These are phyloP conservation scores for Lipomyces kockii DNA, from an alignment of 805 yeast genomes.

Conservation along the genomic window DNA sequence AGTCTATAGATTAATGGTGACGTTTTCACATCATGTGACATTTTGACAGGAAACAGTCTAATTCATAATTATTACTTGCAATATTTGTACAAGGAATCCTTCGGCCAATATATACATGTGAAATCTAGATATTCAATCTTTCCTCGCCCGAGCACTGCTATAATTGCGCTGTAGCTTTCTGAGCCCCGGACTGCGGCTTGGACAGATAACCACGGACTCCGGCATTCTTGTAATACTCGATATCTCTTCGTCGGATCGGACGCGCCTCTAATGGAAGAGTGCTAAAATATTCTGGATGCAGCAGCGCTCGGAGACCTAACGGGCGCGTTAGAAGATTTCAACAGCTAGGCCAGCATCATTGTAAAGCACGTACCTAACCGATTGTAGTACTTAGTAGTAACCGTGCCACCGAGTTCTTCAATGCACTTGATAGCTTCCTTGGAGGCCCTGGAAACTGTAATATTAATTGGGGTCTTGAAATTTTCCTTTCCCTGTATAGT, in stretches of 20 bases:
- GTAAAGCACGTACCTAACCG: slow-evolving; percentile 50
- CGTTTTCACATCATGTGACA: too few relatives aligned
- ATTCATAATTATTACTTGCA: neutral
- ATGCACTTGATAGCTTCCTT: slow-evolving; percentile 71
- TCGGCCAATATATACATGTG: neutral
- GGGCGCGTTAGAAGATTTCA: neutral
- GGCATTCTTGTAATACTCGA: slow-evolving; percentile 73
- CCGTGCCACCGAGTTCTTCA: slow-evolving; percentile 73
- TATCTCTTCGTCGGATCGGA: slow-evolving; percentile 81
- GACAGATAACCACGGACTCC: slow-evolving; percentile 76
- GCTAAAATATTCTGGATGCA: slow-evolving; percentile 77
- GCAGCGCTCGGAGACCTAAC: slow-evolving; percentile 66
- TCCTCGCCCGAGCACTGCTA: neutral
- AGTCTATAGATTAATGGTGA: neutral
- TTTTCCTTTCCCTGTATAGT: slow-evolving; percentile 45
- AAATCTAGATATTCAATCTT: neutral
- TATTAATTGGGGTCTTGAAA: slow-evolving; percentile 61
- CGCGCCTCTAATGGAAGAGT: slow-evolving; percentile 82
- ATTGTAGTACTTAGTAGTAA: slow-evolving; percentile 72
- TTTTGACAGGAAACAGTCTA: too few relatives aligned
- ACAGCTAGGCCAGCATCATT: neutral
- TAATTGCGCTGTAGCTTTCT: neutral
- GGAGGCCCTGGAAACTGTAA: slow-evolving; percentile 86
- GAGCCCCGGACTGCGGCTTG: neutral
- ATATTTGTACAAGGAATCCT: neutral